A percentile compares a stretch with the other conserved stretches of the same genome.
phyloP scores from a whole-genome alignment of 305 asterid species.

The Fraxinus velutina region DNA sequence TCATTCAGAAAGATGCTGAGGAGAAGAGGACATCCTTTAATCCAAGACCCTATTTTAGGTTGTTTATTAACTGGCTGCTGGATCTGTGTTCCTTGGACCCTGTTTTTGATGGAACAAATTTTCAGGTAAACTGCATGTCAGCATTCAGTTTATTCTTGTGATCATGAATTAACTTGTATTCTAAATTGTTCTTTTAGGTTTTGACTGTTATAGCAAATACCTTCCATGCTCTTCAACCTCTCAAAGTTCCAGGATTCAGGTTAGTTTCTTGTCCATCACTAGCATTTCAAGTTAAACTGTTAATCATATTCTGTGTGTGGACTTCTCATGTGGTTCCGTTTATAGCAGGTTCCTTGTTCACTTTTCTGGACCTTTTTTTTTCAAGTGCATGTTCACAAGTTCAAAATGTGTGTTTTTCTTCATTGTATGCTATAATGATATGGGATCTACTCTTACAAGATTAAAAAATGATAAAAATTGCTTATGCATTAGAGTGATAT shows the following conservation, averaged over 20 bases:
- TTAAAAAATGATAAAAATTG: neutral
- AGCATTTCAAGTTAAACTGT: neutral
- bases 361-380: neutral
- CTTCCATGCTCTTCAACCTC: slow-evolving; percentile 95
- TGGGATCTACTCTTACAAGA: neutral
- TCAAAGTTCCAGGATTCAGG: slow-evolving; percentile 97
- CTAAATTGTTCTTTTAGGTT: slow-evolving; percentile 42
- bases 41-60: slow-evolving; percentile 89
- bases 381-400: neutral
- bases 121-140: slow-evolving; percentile 52
- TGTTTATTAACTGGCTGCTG: slow-evolving; percentile 82
- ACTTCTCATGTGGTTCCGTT: neutral
- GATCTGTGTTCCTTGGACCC: slow-evolving; percentile 91
- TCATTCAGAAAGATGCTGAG: slow-evolving; percentile 80
- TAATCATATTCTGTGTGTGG: neutral
- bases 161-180: neutral
- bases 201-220: slow-evolving; percentile 84
- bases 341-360: neutral
- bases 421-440: neutral
- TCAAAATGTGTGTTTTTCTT: neutral
- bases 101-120: slow-evolving; percentile 89
- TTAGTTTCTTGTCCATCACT: slow-evolving; percentile 21
- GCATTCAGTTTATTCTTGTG: neutral
- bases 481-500: neutral
- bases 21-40: slow-evolving; percentile 70